Evolutionary conservation across 768 basidiomycete genomes (phyloP).

Genomic region (Xerocomellus chrysenteron): DNA sequence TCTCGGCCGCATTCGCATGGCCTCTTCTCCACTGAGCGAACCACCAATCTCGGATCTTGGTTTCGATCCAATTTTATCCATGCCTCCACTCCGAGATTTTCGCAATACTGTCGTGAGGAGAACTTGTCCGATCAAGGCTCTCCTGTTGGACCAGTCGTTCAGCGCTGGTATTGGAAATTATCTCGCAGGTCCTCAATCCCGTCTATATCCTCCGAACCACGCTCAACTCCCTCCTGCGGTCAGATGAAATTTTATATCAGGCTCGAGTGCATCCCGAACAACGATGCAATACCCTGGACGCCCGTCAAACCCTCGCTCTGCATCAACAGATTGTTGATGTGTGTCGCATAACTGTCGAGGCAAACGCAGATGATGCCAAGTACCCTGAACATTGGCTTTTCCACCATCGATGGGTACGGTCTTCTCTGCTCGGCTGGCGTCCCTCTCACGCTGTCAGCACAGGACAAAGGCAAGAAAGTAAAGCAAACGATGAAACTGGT

Average conservation of each 20-base stretch:
- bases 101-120: slow-evolving; percentile 47
- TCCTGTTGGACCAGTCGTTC: slow-evolving; percentile 79
- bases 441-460: slow-evolving; percentile 13
- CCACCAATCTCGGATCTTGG: slow-evolving; percentile 72
- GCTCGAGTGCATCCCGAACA: slow-evolving; percentile 72
- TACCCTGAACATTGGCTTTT: slow-evolving; percentile 73
- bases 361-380: slow-evolving; percentile 64
- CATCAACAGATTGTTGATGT: slow-evolving; percentile 55
- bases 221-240: not conserved
- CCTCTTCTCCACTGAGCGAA: slow-evolving; percentile 53
- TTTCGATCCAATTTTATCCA: slow-evolving; percentile 73
- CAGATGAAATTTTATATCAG: slow-evolving; percentile 75
- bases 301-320: slow-evolving; percentile 47
- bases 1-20: slow-evolving; percentile 67
- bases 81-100: slow-evolving; percentile 60
- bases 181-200: slow-evolving; percentile 56
- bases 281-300: slow-evolving; percentile 53
- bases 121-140: slow-evolving; percentile 65
- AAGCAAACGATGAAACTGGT: slow-evolving; percentile 50
- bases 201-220: not conserved
- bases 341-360: slow-evolving; percentile 60
- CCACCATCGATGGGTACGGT: slow-evolving; percentile 60
- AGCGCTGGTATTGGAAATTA: slow-evolving; percentile 82
- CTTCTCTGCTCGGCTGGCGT: not conserved
- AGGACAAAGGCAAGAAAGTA: slow-evolving; percentile 61